A percentile compares a stretch with the other conserved stretches of the same genome.
Conservation (phyloP, 768 basidiomycete genomes). For the Boletellus ananiceps region DNA sequence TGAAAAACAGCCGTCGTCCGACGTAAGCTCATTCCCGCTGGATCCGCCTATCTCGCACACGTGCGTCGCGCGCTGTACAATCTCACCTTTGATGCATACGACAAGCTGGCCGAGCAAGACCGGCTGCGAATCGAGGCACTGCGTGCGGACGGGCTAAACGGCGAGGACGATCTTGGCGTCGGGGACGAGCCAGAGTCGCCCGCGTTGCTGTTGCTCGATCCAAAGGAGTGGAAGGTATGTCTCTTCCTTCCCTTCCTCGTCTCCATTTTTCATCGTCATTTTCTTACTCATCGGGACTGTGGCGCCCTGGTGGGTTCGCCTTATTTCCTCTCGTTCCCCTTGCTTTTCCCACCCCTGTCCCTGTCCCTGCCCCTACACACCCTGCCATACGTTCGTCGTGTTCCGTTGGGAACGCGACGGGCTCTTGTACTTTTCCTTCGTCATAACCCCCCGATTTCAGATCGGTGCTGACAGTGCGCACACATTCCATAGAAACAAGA, state of each 20-base stretch:
- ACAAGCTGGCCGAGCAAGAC: constrained; percentile 57
- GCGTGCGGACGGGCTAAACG: constrained; percentile 42
- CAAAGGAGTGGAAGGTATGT: constrained; percentile 95
- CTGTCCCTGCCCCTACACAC: neutral
- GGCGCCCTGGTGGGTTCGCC: neutral
- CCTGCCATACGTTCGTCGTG: neutral
- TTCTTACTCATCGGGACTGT: neutral
- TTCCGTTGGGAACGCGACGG: neutral
- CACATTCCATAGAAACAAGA: constrained; percentile 78
- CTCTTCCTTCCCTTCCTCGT: neutral
- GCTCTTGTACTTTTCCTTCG: neutral
- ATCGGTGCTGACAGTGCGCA: constrained; percentile 6
- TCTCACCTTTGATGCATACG: constrained; percentile 80
- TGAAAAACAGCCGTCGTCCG: constrained; percentile 29
- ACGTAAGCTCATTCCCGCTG: constrained; percentile 72
- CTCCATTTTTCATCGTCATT: neutral
- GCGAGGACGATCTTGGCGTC: constrained; percentile 85
- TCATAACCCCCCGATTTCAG: neutral
- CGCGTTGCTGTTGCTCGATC: constrained; percentile 71
- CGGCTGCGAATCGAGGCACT: constrained; percentile 47
- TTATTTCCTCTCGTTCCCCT: no score
- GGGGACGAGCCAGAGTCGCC: constrained; percentile 83
- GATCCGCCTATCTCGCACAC: constrained; percentile 82
- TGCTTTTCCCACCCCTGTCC: no score
- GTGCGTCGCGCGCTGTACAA: constrained; percentile 71